These are phyloP conservation scores for Babesia ovata DNA, from an alignment of 169 alveolate species.

Conservation along the genomic window DNA sequence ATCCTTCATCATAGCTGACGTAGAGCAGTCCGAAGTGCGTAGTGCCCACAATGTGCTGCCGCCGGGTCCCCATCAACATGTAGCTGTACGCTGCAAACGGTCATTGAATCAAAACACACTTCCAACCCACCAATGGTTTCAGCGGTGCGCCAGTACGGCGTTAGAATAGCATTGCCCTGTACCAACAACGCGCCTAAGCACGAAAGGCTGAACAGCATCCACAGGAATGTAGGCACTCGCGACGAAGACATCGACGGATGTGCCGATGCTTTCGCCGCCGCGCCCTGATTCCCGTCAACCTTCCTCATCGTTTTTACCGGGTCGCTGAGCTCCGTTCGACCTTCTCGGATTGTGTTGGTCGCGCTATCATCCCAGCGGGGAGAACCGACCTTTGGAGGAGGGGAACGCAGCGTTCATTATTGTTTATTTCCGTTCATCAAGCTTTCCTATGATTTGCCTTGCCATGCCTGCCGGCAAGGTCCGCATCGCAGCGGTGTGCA, in stretches of 20 bases:
- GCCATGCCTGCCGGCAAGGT: no score
- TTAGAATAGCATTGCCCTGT: constrained; percentile 21
- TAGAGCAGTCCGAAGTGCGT: constrained; percentile 57
- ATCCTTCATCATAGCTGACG: constrained; percentile 50
- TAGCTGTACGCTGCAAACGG: constrained; percentile 59
- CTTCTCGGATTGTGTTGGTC: no score
- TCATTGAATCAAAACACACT: neutral
- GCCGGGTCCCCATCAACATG: constrained; percentile 54
- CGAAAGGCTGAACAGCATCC: constrained; percentile 1
- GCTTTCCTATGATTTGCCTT: no score
- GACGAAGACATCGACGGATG: neutral
- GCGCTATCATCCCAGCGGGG: no score
- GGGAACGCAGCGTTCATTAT: no score
- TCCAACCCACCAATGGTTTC: constrained; percentile 54
- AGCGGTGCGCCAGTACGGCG: constrained; percentile 63
- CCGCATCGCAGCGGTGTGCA: no score
- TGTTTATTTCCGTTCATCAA: no score
- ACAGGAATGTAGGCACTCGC: constrained; percentile 13
- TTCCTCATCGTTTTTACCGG: constrained; percentile 7
- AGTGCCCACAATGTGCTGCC: constrained; percentile 60
- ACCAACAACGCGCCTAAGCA: constrained; percentile 10
- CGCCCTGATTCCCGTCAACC: neutral
- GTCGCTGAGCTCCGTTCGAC: no score
- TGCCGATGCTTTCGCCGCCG: neutral
- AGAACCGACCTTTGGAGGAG: no score